A percentile compares a stretch with the other conserved stretches of the same genome.
Conservation (phyloP, 495 filamentous ascomycete genomes). For the Tuber brumale region DNA sequence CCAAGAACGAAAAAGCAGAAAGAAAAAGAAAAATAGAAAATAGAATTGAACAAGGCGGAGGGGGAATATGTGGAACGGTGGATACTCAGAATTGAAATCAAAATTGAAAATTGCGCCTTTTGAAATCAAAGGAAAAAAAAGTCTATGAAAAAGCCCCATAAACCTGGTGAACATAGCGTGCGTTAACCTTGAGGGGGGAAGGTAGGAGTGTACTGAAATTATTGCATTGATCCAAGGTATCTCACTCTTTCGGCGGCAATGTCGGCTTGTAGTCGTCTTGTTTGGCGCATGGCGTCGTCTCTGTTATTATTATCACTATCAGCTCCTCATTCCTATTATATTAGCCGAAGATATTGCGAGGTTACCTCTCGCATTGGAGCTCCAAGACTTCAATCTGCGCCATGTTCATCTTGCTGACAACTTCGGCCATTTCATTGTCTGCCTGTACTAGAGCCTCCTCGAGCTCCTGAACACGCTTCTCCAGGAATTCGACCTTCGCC, state of each 20-base stretch:
- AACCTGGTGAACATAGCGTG: background rate
- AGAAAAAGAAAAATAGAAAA: background rate
- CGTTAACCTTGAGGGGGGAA: background rate
- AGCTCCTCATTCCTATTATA: background rate
- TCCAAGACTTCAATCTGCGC: conserved; percentile 92
- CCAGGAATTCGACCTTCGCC: conserved; percentile 63
- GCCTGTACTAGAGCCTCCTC: conserved; percentile 75
- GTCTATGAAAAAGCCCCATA: background rate
- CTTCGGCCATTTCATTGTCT: conserved; percentile 89
- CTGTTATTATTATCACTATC: conserved; percentile 43
- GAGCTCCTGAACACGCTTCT: conserved; percentile 68
- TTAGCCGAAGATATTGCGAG: conserved; percentile 17
- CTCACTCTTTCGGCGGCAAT: conserved; percentile 45
- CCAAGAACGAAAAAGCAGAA: conserved; percentile 2
- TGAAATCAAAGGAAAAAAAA: background rate
- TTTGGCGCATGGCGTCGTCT: conserved; percentile 79
- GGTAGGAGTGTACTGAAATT: background rate
- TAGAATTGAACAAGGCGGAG: background rate
- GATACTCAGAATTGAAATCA: background rate
- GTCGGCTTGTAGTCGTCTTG: conserved; percentile 63
- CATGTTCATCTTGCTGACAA: conserved; percentile 82
- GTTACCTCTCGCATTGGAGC: conserved; percentile 78
- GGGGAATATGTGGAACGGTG: background rate
- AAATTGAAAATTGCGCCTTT: background rate
- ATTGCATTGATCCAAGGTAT: conserved; percentile 26